phyloP scores from a whole-genome alignment of 108 stramenopile genomes.

The Cyclotella distinguenda region DNA sequence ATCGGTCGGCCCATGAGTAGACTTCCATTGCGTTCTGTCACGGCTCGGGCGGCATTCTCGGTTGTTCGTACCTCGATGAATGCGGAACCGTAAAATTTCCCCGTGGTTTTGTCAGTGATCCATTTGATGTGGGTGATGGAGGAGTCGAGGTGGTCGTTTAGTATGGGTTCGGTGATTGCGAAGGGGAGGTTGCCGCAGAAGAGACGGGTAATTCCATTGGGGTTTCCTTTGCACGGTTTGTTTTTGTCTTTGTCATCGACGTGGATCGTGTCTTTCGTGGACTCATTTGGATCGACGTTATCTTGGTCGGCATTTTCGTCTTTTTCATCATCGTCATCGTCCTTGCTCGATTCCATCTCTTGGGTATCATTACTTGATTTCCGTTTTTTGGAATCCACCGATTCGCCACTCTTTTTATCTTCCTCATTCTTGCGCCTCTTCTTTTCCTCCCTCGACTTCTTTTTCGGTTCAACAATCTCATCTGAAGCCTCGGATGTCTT shows the following conservation, averaged over 20 bases:
- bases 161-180: slow-evolving; percentile 71
- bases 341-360: slow-evolving; percentile 6
- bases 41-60: slow-evolving; percentile 64
- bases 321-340: slow-evolving; percentile 22
- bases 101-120: slow-evolving; percentile 86
- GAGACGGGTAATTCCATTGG: slow-evolving; percentile 80
- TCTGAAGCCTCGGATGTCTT: neutral
- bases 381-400: neutral
- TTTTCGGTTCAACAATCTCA: slow-evolving; percentile 15
- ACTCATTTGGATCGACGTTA: slow-evolving; percentile 7
- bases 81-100: slow-evolving; percentile 82
- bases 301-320: slow-evolving; percentile 20
- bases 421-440: slow-evolving; percentile 21
- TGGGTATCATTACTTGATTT: slow-evolving; percentile 5
- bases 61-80: slow-evolving; percentile 79
- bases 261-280: slow-evolving; percentile 10
- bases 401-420: slow-evolving; percentile 19
- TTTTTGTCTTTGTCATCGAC: slow-evolving; percentile 52
- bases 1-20: slow-evolving; percentile 89
- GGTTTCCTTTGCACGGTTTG: slow-evolving; percentile 80
- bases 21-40: slow-evolving; percentile 64
- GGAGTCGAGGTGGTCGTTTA: slow-evolving; percentile 62
- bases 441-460: slow-evolving; percentile 47
- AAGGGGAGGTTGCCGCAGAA: slow-evolving; percentile 90
- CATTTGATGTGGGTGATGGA: slow-evolving; percentile 86